phyloP scores from a whole-genome alignment of 2,329 filamentous ascomycete species.

The Stagonosporopsis rhizophila region DNA sequence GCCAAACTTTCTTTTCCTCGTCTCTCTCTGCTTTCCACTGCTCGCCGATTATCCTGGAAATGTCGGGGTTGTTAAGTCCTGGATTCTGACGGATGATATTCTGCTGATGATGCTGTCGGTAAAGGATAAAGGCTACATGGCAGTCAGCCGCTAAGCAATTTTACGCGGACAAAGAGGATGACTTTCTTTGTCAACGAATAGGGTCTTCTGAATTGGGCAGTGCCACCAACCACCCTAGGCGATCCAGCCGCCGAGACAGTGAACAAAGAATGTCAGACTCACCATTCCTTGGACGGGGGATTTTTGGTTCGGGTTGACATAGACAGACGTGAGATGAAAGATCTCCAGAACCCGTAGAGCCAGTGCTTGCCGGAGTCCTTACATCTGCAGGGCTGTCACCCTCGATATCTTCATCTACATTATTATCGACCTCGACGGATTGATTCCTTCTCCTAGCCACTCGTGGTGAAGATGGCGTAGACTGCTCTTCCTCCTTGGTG shows the following conservation, averaged over 20 bases:
- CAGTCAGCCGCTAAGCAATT: constrained; percentile 35
- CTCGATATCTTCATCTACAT: constrained; percentile 22
- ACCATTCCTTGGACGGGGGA: constrained; percentile 75
- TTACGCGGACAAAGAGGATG: constrained; percentile 37
- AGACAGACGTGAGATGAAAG: constrained; percentile 65
- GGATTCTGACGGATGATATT: constrained; percentile 81
- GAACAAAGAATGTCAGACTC: constrained; percentile 50
- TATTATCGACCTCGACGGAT: constrained; percentile 28
- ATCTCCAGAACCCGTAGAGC: constrained; percentile 41
- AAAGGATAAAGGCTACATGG: constrained; percentile 89
- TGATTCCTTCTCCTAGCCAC: constrained; percentile 36
- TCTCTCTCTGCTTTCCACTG: constrained; percentile 84
- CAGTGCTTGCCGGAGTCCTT: constrained; percentile 32
- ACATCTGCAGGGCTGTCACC: constrained; percentile 28
- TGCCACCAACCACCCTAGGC: constrained; percentile 15
- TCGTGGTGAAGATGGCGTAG: constrained; percentile 30
- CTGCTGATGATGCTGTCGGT: constrained; percentile 90
- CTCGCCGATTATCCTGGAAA: constrained; percentile 95
- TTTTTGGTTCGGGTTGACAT: constrained; percentile 74
- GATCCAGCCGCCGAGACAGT: constrained; percentile 14
- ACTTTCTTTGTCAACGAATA: constrained; percentile 35
- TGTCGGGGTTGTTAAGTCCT: constrained; percentile 92
- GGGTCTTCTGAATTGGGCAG: constrained; percentile 9
- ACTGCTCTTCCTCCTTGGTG: constrained; percentile 28
- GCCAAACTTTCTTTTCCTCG: constrained; percentile 84